Base-by-base conservation (phyloP, 495 filamentous ascomycete genomes). In the Parmelia sp. region DNA sequence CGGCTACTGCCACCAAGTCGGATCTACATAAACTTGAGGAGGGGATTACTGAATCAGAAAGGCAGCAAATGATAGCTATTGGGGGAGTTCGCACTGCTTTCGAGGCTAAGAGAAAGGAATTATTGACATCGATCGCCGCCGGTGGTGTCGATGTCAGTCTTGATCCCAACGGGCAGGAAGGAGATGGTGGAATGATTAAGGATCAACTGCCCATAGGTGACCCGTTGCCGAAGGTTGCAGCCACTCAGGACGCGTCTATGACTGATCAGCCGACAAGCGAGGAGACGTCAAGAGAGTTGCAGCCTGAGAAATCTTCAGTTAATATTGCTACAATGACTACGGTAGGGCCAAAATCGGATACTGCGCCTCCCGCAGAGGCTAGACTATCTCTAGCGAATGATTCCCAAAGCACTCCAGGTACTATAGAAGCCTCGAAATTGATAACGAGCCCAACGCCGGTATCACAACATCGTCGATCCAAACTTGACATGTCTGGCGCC, bases 401-500 rank as follows among this genome's bases (percentile, higher is more conserved):
- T 29, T 27, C 15, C 14, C 27, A 5, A 31, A 33, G 29, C 29
- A 33, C 51, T 35, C 5, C 29, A 21, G 6, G 1, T 19, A 29
- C 51, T 33, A 11, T 40, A n/a, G 35, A 49, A 49, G 21, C 0
- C 29, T n/a, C 15, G 15, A 23, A 45, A 23, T 23, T 31, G 11
- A 35, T 42, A 21, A 56, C 71, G 56, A 58, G 59, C 4, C 62
- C 64, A 27, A 62, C 72, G 12, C 68, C 70, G 25, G 58, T 66
- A 45, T 61, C 74, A 37, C 73, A 71, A 45, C 73, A 77, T 65
- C 81, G 80, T 64, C 79, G 80, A 62, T 76, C 77, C 2, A 79
- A 77, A 61, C 71, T 91, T 25, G 88, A 92, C 69, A 66, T 90
- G 5, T 83, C 77, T 12, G 86, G 88, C 63, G 84, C 84, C 6